Conservation (phyloP, 116 monocot species). For the Dioscorea cayenensis region DNA sequence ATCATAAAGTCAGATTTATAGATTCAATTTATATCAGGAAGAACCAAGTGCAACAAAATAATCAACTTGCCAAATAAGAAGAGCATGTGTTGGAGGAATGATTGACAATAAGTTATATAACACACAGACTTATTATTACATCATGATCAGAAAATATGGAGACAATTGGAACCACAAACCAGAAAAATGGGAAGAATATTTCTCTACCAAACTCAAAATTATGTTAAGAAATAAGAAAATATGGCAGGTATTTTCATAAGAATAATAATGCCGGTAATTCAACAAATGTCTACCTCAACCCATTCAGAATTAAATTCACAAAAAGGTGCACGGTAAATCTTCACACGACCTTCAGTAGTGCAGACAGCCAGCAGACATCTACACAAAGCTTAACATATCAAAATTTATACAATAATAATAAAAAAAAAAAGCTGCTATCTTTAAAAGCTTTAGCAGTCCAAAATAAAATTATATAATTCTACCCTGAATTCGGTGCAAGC, state of each 20-base stretch:
- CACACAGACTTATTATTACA: background rate
- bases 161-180: background rate
- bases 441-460: background rate
- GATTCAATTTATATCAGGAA: no score
- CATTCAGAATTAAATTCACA: conserved; percentile 69
- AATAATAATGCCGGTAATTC: background rate
- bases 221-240: no score
- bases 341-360: conserved; percentile 70
- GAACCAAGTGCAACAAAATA: no score
- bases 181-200: background rate
- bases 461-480: background rate
- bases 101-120: no score
- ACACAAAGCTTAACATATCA: conserved; percentile 3
- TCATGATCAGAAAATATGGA: background rate
- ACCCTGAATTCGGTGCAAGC: conserved; percentile 79
- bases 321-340: conserved; percentile 69
- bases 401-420: background rate
- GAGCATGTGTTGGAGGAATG: no score
- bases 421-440: background rate
- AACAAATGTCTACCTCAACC: conserved; percentile 53
- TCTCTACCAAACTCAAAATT: background rate
- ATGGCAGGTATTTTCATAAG: no score
- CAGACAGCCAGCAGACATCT: conserved; percentile 92
- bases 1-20: no score
- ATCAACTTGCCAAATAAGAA: no score